phyloP scores from a whole-genome alignment of 2,329 filamentous ascomycete genomes.

The Diplodia scrobiculata region DNA sequence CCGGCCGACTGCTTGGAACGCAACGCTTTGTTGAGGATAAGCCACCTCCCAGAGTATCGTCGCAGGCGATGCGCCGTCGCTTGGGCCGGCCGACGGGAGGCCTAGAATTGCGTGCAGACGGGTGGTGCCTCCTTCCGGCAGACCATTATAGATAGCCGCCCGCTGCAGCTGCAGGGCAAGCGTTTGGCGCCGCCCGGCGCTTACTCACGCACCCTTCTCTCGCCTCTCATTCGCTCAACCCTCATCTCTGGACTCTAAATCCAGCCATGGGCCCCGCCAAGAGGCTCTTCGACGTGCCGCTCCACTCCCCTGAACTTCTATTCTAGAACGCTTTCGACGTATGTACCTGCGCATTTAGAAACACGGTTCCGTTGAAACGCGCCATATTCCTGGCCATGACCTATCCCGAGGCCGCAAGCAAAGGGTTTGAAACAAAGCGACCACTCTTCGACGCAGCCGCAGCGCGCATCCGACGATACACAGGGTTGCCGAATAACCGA shows the following conservation, averaged over 20 bases:
- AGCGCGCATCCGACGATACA: background rate
- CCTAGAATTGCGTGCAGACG: slow-evolving; percentile 23
- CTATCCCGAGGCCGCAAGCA: slow-evolving; percentile 10
- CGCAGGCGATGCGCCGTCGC: background rate
- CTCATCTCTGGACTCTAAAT: background rate
- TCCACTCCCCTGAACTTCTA: background rate
- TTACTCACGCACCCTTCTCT: background rate
- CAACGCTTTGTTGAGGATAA: background rate
- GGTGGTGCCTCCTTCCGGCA: background rate
- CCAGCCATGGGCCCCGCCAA: background rate
- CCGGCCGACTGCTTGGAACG: background rate
- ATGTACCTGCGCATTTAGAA: slow-evolving; percentile 8
- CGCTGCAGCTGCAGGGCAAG: slow-evolving; percentile 4
- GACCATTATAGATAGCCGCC: slow-evolving; percentile 20
- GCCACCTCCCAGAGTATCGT: slow-evolving; percentile 12
- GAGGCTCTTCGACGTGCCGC: slow-evolving; percentile 5
- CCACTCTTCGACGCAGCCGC: background rate
- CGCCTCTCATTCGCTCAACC: slow-evolving; percentile 3
- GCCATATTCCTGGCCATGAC: background rate
- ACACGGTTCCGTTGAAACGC: slow-evolving; percentile 1
- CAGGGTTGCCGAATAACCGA: no score
- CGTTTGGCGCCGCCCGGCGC: slow-evolving; percentile 6
- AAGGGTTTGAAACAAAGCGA: slow-evolving; percentile 5
- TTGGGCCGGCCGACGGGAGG: slow-evolving; percentile 1
- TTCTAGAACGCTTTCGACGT: background rate